A percentile compares a stretch with the other conserved stretches of the same genome.
phyloP scores from a whole-genome alignment of 768 basidiomycete genomes.

The Mycena vitilis region DNA sequence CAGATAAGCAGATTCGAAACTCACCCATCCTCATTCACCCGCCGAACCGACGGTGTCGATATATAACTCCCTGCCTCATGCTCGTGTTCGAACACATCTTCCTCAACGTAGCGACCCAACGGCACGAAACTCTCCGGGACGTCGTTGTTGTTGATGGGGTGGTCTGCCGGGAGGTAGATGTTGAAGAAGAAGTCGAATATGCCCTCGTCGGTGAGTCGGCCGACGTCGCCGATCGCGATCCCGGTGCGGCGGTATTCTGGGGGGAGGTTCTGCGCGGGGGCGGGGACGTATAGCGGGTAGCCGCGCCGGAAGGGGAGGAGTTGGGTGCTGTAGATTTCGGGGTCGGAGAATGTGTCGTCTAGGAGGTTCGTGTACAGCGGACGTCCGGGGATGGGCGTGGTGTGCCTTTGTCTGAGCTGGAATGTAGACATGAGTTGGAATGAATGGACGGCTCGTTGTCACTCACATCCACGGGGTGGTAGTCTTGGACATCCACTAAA shows the following conservation, averaged over 20 bases:
- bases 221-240: background rate
- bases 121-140: background rate
- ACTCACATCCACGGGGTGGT: no score
- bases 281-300: background rate
- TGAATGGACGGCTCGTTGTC: no score
- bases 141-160: background rate
- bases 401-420: no score
- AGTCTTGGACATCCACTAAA: no score
- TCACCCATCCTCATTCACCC: background rate
- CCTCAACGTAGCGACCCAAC: background rate
- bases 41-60: background rate
- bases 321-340: background rate
- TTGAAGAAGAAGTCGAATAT: constrained; percentile 4
- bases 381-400: no score
- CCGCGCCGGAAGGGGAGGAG: background rate
- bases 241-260: background rate
- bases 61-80: background rate
- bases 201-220: background rate
- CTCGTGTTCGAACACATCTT: background rate
- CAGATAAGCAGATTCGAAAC: no score
- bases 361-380: background rate
- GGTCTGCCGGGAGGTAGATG: constrained; percentile 6
- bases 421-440: no score
- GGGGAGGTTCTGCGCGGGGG: background rate
- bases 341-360: background rate